Conservation (phyloP, 768 basidiomycete species). For the Ramaria rubella region DNA sequence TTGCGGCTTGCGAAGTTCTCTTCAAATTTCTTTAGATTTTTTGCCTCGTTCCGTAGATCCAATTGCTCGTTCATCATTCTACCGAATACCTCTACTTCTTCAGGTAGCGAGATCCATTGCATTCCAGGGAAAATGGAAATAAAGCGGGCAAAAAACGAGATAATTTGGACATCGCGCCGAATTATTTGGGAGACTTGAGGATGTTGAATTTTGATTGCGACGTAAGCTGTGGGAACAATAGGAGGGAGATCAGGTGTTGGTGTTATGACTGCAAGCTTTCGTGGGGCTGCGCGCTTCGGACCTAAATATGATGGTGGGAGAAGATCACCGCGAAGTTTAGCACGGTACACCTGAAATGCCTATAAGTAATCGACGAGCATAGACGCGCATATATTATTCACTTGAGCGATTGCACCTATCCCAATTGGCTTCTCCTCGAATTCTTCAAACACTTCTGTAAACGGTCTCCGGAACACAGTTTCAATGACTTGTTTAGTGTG, state of each 20-base stretch:
- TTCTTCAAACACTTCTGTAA: slow-evolving; percentile 85
- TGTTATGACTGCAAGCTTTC: slow-evolving; percentile 43
- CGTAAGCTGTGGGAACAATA: slow-evolving; percentile 73
- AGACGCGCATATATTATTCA: slow-evolving; percentile 19
- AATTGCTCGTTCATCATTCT: slow-evolving; percentile 95
- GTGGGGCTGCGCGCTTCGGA: slow-evolving; percentile 55
- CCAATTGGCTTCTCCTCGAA: slow-evolving; percentile 87
- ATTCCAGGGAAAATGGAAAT: slow-evolving; percentile 83
- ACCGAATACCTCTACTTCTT: slow-evolving; percentile 94
- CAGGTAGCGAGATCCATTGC: slow-evolving; percentile 92
- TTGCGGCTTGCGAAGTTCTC: slow-evolving; percentile 74
- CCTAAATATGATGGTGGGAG: slow-evolving; percentile 80
- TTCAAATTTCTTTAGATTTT: slow-evolving; percentile 82
- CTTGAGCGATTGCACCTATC: slow-evolving; percentile 98
- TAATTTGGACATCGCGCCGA: slow-evolving; percentile 85
- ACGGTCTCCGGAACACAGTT: slow-evolving; percentile 72
- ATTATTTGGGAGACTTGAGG: slow-evolving; percentile 80
- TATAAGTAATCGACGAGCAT: background rate
- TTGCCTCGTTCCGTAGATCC: slow-evolving; percentile 83
- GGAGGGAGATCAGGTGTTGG: slow-evolving; percentile 55
- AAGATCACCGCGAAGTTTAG: slow-evolving; percentile 74
- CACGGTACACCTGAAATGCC: slow-evolving; percentile 69
- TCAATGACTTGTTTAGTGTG: slow-evolving; percentile 83
- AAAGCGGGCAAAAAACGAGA: slow-evolving; percentile 82
- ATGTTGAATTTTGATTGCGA: slow-evolving; percentile 95